Base-by-base conservation (phyloP, 2,329 filamentous ascomycete species). In the Fonsecaea nubica region DNA sequence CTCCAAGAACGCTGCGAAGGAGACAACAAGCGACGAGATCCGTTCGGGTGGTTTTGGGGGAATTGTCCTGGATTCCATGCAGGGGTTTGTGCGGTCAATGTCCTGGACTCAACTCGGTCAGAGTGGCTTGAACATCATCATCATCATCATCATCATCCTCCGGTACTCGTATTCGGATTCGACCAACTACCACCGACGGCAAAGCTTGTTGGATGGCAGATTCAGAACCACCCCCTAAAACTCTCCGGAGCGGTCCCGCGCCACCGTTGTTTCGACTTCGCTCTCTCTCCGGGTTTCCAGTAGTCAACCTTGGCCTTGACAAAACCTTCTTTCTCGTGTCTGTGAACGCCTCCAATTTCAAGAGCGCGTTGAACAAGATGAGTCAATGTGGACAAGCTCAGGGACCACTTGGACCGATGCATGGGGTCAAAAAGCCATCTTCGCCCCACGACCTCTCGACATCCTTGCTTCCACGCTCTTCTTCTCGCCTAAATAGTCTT, bases 301-400 rank as follows among this genome's bases (percentile, higher is more conserved):
- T 25, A 18, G 40, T 48, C 30, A 50, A 50, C 42, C 18, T 13
- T 61, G 10, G 25, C 30, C 48, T n/a, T 38, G 6, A 8, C 6
- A 13, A 53, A 61, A 61, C 30, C 36, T 42, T 61, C 32, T 61
- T 61, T 53, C 58, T 53, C 58, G 58, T 61, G 40, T 61, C 32
- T 35, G 2, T 35, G 2, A 25, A 30, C 13, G 25, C 42, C 45
- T 40, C 18, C 58, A 61, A 61, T 61, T 53, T 61, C 45, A 45
- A 21, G 33, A 21, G 13, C 18, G 45, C 33, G 45, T 53, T 38
- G 57, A 50, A 13, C 25, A 52, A 21, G 25, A 12, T 33, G 30
- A 52, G 45, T 53, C 45, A 38, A 53, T 4, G n/a, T 25, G 48
- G 58, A 40, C 53, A 38, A 61, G 58, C 18, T 48, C 33, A n/a